Conservation (phyloP, 805 yeast species). For the Candida ulmi region DNA sequence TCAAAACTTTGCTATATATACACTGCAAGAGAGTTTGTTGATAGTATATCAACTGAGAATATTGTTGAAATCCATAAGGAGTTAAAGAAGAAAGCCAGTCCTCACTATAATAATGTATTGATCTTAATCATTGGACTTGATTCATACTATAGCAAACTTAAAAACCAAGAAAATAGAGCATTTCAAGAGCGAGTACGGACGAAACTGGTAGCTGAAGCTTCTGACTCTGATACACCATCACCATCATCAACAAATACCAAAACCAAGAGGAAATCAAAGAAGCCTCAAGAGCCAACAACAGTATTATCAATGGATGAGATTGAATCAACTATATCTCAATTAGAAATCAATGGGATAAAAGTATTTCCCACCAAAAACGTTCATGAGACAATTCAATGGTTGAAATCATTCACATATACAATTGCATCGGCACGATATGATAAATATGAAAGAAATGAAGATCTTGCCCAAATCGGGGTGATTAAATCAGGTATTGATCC, state of each 20-base stretch:
- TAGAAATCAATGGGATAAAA: slow-evolving; percentile 45
- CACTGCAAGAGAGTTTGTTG: slow-evolving; percentile 40
- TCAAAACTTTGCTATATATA: slow-evolving; percentile 37
- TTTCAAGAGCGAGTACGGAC: slow-evolving; percentile 34
- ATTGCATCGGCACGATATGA: slow-evolving; percentile 50
- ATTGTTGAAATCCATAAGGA: slow-evolving; percentile 18
- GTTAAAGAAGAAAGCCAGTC: slow-evolving; percentile 15
- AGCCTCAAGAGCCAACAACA: slow-evolving; percentile 3
- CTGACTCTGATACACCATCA: too few relatives aligned
- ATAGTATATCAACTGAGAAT: slow-evolving; percentile 24
- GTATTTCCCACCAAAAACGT: slow-evolving; percentile 43
- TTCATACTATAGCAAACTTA: slow-evolving; percentile 38
- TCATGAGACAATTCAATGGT: slow-evolving; percentile 45
- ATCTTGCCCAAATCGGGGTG: slow-evolving; percentile 48
- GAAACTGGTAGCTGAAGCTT: slow-evolving; percentile 12
- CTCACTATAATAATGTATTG: slow-evolving; percentile 27
- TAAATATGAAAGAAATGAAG: slow-evolving; percentile 46
- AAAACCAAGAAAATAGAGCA: slow-evolving; percentile 37
- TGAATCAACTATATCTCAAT: slow-evolving; percentile 34
- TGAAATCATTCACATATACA: slow-evolving; percentile 52
- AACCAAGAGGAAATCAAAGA: slow-evolving; percentile 3
- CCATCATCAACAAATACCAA: too few relatives aligned
- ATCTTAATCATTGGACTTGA: slow-evolving; percentile 46
- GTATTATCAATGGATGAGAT: slow-evolving; percentile 23
- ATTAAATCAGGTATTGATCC: slow-evolving; percentile 49